phyloP scores from a whole-genome alignment of 192 early-diverging fungal genomes.

The Gorgonomyces haynaldii region DNA sequence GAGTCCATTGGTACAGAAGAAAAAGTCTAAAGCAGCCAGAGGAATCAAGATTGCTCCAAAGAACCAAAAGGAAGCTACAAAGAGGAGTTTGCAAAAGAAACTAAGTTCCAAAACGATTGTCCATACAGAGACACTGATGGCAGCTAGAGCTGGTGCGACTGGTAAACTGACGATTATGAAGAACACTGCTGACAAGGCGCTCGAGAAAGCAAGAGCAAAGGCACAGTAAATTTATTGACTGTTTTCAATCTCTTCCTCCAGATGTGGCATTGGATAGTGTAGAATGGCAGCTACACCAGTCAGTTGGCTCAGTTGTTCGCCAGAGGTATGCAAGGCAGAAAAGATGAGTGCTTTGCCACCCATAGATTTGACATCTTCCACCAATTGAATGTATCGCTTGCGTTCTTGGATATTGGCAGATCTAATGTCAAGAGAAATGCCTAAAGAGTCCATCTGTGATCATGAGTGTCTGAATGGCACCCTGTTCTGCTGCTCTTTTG shows the following conservation, averaged over 20 bases:
- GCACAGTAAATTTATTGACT: slow-evolving; percentile 17
- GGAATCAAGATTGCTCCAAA: slow-evolving; percentile 5
- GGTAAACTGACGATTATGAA: slow-evolving; percentile 77
- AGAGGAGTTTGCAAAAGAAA: slow-evolving; percentile 25
- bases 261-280: slow-evolving; percentile 78
- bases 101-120: slow-evolving; percentile 24
- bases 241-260: slow-evolving; percentile 51
- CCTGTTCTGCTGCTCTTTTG: slow-evolving; percentile 65
- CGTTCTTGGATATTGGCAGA: slow-evolving; percentile 76
- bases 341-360: slow-evolving; percentile 79
- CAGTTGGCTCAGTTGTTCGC: slow-evolving; percentile 89
- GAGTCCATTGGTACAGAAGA: too few relatives aligned
- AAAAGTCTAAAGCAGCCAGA: background rate
- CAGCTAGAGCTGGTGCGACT: slow-evolving; percentile 55
- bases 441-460: slow-evolving; percentile 89
- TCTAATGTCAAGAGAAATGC: slow-evolving; percentile 29
- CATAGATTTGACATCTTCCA: slow-evolving; percentile 61
- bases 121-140: slow-evolving; percentile 48
- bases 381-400: slow-evolving; percentile 73
- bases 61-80: background rate
- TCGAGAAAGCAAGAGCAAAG: slow-evolving; percentile 28
- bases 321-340: slow-evolving; percentile 86
- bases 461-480: slow-evolving; percentile 77
- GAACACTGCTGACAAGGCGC: slow-evolving; percentile 43
- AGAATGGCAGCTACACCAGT: slow-evolving; percentile 91